Conservation (phyloP, 352 stramenopile genomes). For the Globisporangium cylindrosporum region DNA sequence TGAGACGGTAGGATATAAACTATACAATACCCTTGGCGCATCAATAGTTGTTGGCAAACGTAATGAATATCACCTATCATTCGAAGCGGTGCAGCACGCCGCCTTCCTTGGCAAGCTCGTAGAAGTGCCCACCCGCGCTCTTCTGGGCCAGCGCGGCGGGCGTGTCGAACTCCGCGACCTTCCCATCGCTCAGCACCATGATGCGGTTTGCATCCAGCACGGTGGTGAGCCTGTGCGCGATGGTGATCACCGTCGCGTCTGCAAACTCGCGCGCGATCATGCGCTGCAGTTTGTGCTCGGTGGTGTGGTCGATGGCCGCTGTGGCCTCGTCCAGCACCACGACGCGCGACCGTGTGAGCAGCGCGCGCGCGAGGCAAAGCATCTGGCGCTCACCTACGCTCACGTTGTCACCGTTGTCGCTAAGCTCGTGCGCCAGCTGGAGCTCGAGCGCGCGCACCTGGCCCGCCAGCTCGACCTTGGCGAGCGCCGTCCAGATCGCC, state of each 20-base stretch:
- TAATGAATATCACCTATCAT: neutral
- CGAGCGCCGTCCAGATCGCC: conserved; percentile 45
- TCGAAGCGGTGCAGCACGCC: conserved; percentile 15
- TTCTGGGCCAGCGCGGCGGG: conserved; percentile 53
- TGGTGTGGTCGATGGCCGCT: conserved; percentile 81
- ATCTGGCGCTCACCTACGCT: conserved; percentile 94
- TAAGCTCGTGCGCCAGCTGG: conserved; percentile 59
- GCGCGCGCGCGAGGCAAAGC: conserved; percentile 92
- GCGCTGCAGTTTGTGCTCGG: conserved; percentile 56
- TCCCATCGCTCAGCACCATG: conserved; percentile 92
- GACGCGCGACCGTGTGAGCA: conserved; percentile 84
- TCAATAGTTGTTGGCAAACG: neutral
- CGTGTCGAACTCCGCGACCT: conserved; percentile 81
- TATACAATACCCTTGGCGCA: too few species aligned
- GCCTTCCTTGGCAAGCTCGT: conserved; percentile 31
- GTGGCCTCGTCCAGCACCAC: conserved; percentile 89
- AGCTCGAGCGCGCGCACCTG: conserved; percentile 60
- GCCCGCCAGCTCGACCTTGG: conserved; percentile 20
- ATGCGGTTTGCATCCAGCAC: conserved; percentile 96
- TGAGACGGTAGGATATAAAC: neutral
- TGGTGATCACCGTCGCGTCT: conserved; percentile 93
- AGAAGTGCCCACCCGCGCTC: conserved; percentile 28
- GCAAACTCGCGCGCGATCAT: conserved; percentile 87
- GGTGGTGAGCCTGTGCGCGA: conserved; percentile 96
- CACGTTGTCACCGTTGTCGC: conserved; percentile 92